A percentile compares a stretch with the other conserved stretches of the same genome.
Evolutionary conservation across 2,329 filamentous ascomycete species (phyloP).

Genomic region (Beauveria bassiana): DNA sequence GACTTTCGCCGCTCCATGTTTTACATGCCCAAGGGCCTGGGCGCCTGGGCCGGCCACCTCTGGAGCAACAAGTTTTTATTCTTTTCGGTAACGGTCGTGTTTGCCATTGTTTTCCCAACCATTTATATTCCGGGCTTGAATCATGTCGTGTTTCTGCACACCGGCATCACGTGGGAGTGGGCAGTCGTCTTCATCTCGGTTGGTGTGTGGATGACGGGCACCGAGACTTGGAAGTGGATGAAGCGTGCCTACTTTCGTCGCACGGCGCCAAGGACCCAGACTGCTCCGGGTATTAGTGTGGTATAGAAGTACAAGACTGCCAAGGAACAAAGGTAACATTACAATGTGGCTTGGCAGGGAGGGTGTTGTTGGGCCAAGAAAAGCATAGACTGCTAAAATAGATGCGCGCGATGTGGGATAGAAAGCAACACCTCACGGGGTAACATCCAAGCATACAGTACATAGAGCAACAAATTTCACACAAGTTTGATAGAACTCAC

Average conservation of each 20-base stretch:
- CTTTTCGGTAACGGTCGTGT: conserved; percentile 42
- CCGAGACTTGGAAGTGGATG: conserved; percentile 59
- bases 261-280: conserved; percentile 14
- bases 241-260: conserved; percentile 50
- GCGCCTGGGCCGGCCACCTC: conserved; percentile 48
- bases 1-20: conserved; percentile 60
- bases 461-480: neutral
- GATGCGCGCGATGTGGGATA: neutral
- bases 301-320: neutral
- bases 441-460: neutral
- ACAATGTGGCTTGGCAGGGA: neutral
- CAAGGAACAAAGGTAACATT: too few species aligned
- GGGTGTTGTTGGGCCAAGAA: neutral
- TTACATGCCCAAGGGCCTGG: conserved; percentile 36
- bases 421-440: neutral
- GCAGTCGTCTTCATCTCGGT: conserved; percentile 55
- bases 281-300: neutral
- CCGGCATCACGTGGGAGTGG: conserved; percentile 62
- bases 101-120: conserved; percentile 49
- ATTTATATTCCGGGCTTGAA: conserved; percentile 65
- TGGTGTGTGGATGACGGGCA: conserved; percentile 53
- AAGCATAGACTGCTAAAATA: neutral
- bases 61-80: conserved; percentile 49
- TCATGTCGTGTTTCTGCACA: conserved; percentile 57
- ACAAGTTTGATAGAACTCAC: neutral